phyloP scores from a whole-genome alignment of 2,329 filamentous ascomycete genomes.

The Colletotrichum falcatum region DNA sequence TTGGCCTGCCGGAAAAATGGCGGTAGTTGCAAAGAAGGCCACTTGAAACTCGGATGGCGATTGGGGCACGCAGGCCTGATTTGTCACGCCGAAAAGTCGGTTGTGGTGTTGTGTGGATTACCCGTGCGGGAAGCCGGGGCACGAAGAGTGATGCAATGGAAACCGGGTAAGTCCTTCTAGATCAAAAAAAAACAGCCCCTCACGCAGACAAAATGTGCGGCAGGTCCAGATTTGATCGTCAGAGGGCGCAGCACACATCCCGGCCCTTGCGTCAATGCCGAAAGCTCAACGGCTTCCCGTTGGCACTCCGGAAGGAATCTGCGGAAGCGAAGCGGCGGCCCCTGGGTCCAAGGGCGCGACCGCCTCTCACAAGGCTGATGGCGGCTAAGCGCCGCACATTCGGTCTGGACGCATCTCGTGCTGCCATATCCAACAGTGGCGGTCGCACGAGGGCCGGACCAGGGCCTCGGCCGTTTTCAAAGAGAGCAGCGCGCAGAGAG shows the following conservation, averaged over 20 bases:
- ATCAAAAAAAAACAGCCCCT: not conserved
- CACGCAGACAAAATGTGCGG: not conserved
- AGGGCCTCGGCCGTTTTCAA: slow-evolving; percentile 16
- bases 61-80: not conserved
- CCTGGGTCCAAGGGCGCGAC: slow-evolving; percentile 9
- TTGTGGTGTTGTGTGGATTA: not conserved
- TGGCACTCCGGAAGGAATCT: too few relatives aligned
- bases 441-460: slow-evolving; percentile 22
- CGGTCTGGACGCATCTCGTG: slow-evolving; percentile 17
- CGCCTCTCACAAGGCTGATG: slow-evolving; percentile 16
- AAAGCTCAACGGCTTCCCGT: not conserved
- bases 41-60: not conserved
- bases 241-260: slow-evolving; percentile 27
- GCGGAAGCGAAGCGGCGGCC: not conserved
- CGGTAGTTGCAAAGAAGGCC: too few relatives aligned
- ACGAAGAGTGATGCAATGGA: slow-evolving; percentile 1
- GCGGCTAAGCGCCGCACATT: not conserved
- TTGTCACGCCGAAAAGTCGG: not conserved
- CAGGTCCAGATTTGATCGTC: slow-evolving; percentile 25
- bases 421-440: slow-evolving; percentile 21
- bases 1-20: not conserved
- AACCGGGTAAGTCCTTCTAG: not conserved
- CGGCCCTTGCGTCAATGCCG: slow-evolving; percentile 14
- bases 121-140: not conserved
- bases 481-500: not conserved